Percentiles rank a stretch among this genome's conserved stretches.
Conservation (phyloP, 257 asterid species). For the Henckelia pumila region DNA sequence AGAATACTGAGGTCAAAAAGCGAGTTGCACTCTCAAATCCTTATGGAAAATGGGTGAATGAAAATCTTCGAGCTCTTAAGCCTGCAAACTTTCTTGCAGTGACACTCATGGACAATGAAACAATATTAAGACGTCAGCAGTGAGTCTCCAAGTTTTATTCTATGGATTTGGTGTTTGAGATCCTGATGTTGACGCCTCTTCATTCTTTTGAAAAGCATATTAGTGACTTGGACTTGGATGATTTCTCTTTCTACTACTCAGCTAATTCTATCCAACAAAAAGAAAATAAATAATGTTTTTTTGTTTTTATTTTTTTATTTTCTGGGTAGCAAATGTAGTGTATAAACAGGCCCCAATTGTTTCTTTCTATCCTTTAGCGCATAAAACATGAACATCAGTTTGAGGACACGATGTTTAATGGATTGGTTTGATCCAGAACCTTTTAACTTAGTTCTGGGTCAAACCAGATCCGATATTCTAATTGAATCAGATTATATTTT, state of each 20-base stretch:
- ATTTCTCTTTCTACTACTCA: slow-evolving; percentile 1
- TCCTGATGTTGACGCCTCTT: background rate
- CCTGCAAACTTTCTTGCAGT: slow-evolving; percentile 60
- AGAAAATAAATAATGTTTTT: too few species aligned
- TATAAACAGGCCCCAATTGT: too few species aligned
- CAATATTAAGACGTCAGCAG: slow-evolving; percentile 88
- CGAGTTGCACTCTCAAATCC: slow-evolving; percentile 79
- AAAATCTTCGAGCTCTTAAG: slow-evolving; percentile 75
- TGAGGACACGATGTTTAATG: too few species aligned
- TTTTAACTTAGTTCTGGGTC: too few species aligned
- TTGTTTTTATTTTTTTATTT: too few species aligned
- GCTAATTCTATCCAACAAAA: background rate
- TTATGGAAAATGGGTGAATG: slow-evolving; percentile 90
- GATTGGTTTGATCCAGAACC: too few species aligned
- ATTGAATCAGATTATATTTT: too few species aligned
- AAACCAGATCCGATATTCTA: too few species aligned
- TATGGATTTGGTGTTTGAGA: too few species aligned
- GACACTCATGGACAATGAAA: slow-evolving; percentile 76
- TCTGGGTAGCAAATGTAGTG: too few species aligned
- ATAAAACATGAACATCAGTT: too few species aligned
- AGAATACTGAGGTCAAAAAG: slow-evolving; percentile 92
- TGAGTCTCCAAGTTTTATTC: slow-evolving; percentile 42
- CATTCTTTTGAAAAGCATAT: background rate
- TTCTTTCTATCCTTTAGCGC: too few species aligned
- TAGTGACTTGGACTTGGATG: background rate